A percentile compares a stretch with the other conserved stretches of the same genome.
Conservation (phyloP, 305 asterid genomes). For the Solanum hybrid region DNA sequence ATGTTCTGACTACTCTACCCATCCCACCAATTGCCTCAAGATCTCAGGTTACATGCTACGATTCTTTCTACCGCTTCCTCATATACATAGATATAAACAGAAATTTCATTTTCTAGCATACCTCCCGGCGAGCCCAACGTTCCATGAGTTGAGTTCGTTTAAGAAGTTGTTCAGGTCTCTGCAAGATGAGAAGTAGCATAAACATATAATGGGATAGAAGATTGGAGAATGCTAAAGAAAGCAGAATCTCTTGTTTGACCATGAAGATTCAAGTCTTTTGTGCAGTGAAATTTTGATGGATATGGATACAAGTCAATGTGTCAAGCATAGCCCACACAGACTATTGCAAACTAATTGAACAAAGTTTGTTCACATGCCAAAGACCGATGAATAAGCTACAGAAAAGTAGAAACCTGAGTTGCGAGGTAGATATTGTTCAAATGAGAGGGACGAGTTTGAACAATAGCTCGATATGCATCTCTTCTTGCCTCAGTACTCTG, state of each 20-base stretch:
- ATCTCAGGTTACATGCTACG: background rate
- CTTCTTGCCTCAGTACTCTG: constrained; percentile 77
- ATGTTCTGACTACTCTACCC: background rate
- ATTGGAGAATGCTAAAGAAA: background rate
- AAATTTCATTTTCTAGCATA: constrained; percentile 23
- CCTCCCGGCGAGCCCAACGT: constrained; percentile 99
- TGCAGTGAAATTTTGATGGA: background rate
- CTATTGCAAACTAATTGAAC: background rate
- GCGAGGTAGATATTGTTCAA: constrained; percentile 94
- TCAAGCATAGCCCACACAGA: background rate
- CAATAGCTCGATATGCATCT: constrained; percentile 96
- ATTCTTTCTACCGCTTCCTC: background rate
- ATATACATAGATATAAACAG: background rate
- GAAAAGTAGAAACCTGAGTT: constrained; percentile 66
- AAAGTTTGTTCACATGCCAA: background rate
- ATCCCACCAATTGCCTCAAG: background rate
- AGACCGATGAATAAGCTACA: background rate
- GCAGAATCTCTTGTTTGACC: background rate
- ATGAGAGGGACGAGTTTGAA: constrained; percentile 96
- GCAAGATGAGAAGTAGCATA: constrained; percentile 22
- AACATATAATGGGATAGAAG: background rate
- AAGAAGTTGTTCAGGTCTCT: constrained; percentile 97
- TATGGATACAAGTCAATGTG: background rate
- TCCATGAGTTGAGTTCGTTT: constrained; percentile 98
- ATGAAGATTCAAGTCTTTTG: background rate